Conservation (phyloP, 2,329 filamentous ascomycete genomes). For the Ophiostoma sp. region DNA sequence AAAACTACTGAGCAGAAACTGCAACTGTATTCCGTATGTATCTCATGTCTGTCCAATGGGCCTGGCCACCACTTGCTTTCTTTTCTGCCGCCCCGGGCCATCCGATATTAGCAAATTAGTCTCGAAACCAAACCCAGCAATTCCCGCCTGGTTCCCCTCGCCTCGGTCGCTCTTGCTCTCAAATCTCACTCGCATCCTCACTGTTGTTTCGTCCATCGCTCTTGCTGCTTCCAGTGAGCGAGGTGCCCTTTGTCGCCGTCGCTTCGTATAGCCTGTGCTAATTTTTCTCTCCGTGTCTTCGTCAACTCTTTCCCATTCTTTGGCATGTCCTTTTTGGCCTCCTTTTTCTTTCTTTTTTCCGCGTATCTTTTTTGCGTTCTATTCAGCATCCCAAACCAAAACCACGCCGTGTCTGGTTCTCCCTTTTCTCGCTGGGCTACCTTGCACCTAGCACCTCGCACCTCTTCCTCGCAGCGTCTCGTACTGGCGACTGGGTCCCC, state of each 20-base stretch:
- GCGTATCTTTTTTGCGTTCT: not conserved
- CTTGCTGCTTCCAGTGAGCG: not conserved
- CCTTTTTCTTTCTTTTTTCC: not conserved
- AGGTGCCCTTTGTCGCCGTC: not conserved
- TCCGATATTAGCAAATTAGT: conserved; percentile 29
- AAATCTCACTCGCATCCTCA: conserved; percentile 2
- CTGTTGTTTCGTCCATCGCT: conserved; percentile 15
- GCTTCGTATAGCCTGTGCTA: not conserved
- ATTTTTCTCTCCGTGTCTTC: not conserved
- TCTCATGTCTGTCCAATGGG: not conserved
- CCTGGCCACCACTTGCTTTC: not conserved
- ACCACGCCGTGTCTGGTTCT: not conserved
- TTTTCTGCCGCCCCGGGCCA: conserved; percentile 28
- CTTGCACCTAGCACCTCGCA: not conserved
- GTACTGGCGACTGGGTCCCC: not conserved
- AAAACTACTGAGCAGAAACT: not conserved
- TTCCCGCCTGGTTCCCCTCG: conserved; percentile 21
- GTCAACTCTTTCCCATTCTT: not conserved
- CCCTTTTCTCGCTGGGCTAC: not conserved
- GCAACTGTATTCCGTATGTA: not conserved
- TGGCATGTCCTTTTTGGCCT: not conserved
- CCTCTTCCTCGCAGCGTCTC: not conserved
- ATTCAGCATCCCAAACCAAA: not conserved
- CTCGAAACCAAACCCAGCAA: conserved; percentile 24
- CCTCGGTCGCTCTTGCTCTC: conserved; percentile 21